A percentile compares a stretch with the other conserved stretches of the same genome.
These are phyloP conservation scores for Gaeumannomyces sp. DNA, from an alignment of 2,329 filamentous ascomycete genomes.

Conservation along the genomic window DNA sequence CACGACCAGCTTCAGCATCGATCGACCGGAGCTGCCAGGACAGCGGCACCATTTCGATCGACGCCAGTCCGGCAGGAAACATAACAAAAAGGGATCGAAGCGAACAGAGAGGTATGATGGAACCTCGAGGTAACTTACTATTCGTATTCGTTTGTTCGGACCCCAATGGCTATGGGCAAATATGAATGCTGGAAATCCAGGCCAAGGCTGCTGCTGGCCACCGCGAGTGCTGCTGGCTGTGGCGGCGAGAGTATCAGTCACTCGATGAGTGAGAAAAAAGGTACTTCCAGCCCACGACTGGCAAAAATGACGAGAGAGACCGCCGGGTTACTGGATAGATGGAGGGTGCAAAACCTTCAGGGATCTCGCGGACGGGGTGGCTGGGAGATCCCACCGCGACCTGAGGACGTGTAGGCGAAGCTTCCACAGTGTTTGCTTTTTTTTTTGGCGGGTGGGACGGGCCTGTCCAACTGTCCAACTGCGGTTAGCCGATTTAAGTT, in stretches of 20 bases:
- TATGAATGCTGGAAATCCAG: not conserved
- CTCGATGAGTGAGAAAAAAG: not conserved
- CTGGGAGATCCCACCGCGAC: not conserved
- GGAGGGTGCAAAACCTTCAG: not conserved
- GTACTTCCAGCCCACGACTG: not conserved
- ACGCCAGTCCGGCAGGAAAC: not conserved
- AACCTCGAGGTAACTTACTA: not conserved
- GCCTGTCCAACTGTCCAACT: not conserved
- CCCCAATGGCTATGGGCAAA: not conserved
- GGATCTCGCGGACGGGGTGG: not conserved
- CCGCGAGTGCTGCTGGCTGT: not conserved
- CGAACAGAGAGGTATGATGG: not conserved
- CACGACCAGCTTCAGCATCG: no score
- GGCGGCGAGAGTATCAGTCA: not conserved
- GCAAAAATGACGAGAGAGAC: conserved; percentile 3
- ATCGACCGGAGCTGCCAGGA: no score
- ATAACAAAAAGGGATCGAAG: not conserved
- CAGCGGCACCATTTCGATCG: not conserved
- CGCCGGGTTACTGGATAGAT: not conserved
- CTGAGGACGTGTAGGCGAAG: not conserved
- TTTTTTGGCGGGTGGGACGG: not conserved
- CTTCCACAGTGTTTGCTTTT: not conserved
- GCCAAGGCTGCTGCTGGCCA: no score
- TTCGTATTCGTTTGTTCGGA: not conserved
- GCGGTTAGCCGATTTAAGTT: not conserved